A percentile compares a stretch with the other conserved stretches of the same genome.
phyloP scores from a whole-genome alignment of 257 asterid genomes.

The Solanum pennellii region DNA sequence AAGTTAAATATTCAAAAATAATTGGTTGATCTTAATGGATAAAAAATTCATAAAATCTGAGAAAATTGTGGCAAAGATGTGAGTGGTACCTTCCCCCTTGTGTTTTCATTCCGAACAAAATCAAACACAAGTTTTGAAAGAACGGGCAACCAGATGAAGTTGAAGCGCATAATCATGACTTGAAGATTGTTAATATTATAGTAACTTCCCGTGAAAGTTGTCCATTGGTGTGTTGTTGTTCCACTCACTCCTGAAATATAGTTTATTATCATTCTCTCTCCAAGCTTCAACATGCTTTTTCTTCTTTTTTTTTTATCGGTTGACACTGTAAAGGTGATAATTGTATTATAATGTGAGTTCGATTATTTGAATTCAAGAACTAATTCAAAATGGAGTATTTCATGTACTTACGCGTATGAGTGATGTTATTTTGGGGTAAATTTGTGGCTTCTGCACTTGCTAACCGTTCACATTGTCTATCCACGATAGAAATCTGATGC shows the following conservation, averaged over 20 bases:
- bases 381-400: not conserved
- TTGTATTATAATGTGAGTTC: not conserved
- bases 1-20: not conserved
- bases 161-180: conserved; percentile 21
- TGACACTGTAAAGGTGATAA: not conserved
- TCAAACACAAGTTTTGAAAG: conserved; percentile 20
- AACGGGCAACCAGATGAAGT: conserved; percentile 41
- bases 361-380: not conserved
- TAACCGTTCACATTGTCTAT: conserved; percentile 29
- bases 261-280: conserved; percentile 22
- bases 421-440: not conserved
- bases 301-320: conserved; percentile 5
- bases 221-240: conserved; percentile 25
- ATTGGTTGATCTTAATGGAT: not conserved
- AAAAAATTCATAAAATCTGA: not conserved
- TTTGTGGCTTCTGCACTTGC: not conserved
- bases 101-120: conserved; percentile 10
- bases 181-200: conserved; percentile 9
- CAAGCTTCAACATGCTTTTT: conserved; percentile 16
- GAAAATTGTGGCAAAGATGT: not conserved
- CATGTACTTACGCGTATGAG: not conserved
- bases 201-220: conserved; percentile 13
- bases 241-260: conserved; percentile 19
- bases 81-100: conserved; percentile 20
- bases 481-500: conserved; percentile 35